phyloP scores from a whole-genome alignment of 2,329 filamentous ascomycete species.

The Microascus cirrosus region DNA sequence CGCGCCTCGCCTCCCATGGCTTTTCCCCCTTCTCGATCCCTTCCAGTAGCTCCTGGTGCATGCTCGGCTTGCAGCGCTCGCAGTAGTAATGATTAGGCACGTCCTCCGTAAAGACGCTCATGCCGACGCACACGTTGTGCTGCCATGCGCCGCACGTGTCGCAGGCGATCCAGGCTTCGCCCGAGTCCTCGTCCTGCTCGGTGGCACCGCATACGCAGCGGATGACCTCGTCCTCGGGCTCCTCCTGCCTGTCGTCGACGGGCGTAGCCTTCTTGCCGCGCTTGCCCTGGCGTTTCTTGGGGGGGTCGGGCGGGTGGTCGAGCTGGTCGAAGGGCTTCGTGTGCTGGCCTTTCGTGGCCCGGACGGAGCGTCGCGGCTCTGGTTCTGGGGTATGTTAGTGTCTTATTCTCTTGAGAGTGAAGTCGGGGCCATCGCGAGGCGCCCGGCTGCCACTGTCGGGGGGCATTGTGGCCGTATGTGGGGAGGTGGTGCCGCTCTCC shows the following conservation, averaged over 20 bases:
- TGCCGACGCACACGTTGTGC: slow-evolving; percentile 90
- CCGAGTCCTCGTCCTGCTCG: slow-evolving; percentile 74
- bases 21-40: slow-evolving; percentile 71
- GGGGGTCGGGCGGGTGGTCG: slow-evolving; percentile 42
- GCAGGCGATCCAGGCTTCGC: slow-evolving; percentile 91
- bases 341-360: slow-evolving; percentile 94
- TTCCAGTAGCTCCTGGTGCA: slow-evolving; percentile 71
- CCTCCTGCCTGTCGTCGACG: slow-evolving; percentile 38
- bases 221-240: slow-evolving; percentile 61
- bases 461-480: neutral
- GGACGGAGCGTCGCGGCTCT: slow-evolving; percentile 86
- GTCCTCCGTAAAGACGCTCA: slow-evolving; percentile 67
- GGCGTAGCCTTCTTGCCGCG: slow-evolving; percentile 37
- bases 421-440: neutral
- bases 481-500: neutral
- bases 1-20: slow-evolving; percentile 68
- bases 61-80: slow-evolving; percentile 75
- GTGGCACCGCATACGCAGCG: slow-evolving; percentile 88
- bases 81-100: slow-evolving; percentile 83
- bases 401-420: neutral
- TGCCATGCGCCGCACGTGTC: slow-evolving; percentile 92
- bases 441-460: neutral
- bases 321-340: slow-evolving; percentile 75
- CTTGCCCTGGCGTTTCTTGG: slow-evolving; percentile 41
- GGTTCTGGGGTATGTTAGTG: slow-evolving; percentile 22